Evolutionary conservation across 306 rosid genomes (phyloP).

Genomic region (Prunus persica): Prunus_persica_NCBIv2 NC_034013.1:17813501-17814000

Average conservation of each 20-base stretch:
- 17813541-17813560: slow-evolving; percentile 66
- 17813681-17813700: slow-evolving; percentile 23
- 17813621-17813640: slow-evolving; percentile 42
- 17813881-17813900: too few relatives aligned
- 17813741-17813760: slow-evolving; percentile 29
- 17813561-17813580: slow-evolving; percentile 56
- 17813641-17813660: slow-evolving; percentile 48
- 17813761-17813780: not conserved
- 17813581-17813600: slow-evolving; percentile 66
- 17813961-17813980: too few relatives aligned
- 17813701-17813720: slow-evolving; percentile 72
- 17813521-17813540: slow-evolving; percentile 29
- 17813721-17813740: slow-evolving; percentile 13
- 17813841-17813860: too few relatives aligned
- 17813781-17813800: too few relatives aligned
- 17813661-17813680: not conserved
- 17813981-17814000: too few relatives aligned
- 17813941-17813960: too few relatives aligned
- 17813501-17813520: slow-evolving; percentile 25
- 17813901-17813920: too few relatives aligned
- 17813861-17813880: too few relatives aligned
- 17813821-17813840: too few relatives aligned
- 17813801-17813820: too few relatives aligned
- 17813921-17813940: too few relatives aligned
- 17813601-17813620: slow-evolving; percentile 71